A percentile compares a stretch with the other conserved stretches of the same genome.
Evolutionary conservation across 148 eudicot species (phyloP).

Genomic region (Polygonum aviculare): DNA sequence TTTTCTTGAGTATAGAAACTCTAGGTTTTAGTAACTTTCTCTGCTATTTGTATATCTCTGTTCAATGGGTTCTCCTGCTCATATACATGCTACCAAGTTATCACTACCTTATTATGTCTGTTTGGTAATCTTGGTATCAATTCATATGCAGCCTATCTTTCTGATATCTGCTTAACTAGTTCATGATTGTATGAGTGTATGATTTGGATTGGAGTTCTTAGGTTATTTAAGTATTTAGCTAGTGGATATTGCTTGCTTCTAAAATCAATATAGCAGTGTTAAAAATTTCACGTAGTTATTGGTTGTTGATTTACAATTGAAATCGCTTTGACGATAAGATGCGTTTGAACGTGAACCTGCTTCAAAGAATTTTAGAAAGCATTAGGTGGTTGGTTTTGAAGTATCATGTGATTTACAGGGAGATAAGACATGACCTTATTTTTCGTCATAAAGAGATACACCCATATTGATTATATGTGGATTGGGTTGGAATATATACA

Average conservation of each 20-base stretch:
- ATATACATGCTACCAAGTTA: not conserved
- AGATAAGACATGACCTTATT: not conserved
- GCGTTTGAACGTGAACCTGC: not conserved
- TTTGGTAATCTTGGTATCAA: not conserved
- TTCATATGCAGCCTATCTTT: not conserved
- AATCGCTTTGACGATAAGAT: not conserved
- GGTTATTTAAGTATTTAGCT: not conserved
- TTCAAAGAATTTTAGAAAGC: not conserved
- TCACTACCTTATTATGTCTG: not conserved
- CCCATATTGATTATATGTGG: not conserved
- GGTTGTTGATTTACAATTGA: not conserved
- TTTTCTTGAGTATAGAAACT: no score
- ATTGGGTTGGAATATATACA: not conserved
- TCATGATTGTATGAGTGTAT: not conserved
- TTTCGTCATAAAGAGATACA: not conserved
- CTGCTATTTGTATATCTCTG: not conserved
- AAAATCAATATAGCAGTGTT: not conserved
- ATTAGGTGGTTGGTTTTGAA: not conserved
- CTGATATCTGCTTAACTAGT: not conserved
- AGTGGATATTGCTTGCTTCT: not conserved
- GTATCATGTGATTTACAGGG: not conserved
- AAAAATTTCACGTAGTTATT: not conserved
- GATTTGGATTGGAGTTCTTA: not conserved
- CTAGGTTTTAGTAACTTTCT: not conserved
- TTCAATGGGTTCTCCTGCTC: not conserved